phyloP scores from a whole-genome alignment of 228 moss, liverwort and hornwort genomes.

The Sphagnum fallax region DNA sequence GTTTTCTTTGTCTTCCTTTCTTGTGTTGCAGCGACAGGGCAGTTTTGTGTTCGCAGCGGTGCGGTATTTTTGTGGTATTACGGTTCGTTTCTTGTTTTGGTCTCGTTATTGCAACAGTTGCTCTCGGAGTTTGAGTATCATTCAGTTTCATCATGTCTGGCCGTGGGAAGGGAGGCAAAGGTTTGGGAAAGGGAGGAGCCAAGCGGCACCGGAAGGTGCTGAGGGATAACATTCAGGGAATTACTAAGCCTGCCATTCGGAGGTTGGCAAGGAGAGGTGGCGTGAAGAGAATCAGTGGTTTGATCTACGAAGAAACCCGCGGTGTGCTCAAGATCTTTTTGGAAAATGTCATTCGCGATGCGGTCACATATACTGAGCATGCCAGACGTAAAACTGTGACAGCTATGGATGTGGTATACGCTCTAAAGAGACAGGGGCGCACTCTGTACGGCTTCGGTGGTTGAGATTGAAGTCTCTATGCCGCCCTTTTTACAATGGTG shows the following conservation, averaged over 20 bases:
- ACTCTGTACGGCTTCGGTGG: slow-evolving; percentile 22
- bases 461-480: neutral
- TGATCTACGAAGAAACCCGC: slow-evolving; percentile 24
- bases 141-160: slow-evolving; percentile 11
- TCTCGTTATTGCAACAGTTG: too few species aligned
- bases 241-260: slow-evolving; percentile 27
- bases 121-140: too few species aligned
- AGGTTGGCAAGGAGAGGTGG: slow-evolving; percentile 25
- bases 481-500: slow-evolving; percentile 2
- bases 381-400: slow-evolving; percentile 26
- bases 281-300: slow-evolving; percentile 27
- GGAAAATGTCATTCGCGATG: slow-evolving; percentile 19
- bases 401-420: slow-evolving; percentile 32
- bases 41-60: too few species aligned
- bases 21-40: too few species aligned
- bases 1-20: too few species aligned
- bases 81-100: too few species aligned
- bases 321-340: slow-evolving; percentile 17
- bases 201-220: slow-evolving; percentile 37
- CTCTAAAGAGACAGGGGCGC: slow-evolving; percentile 21
- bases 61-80: too few species aligned
- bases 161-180: slow-evolving; percentile 29
- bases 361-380: slow-evolving; percentile 13
- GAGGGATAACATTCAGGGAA: slow-evolving; percentile 23
- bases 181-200: slow-evolving; percentile 32